These are phyloP conservation scores for Fusarium albosuccineum DNA, from an alignment of 2,329 filamentous ascomycete species.

Conservation along the genomic window DNA sequence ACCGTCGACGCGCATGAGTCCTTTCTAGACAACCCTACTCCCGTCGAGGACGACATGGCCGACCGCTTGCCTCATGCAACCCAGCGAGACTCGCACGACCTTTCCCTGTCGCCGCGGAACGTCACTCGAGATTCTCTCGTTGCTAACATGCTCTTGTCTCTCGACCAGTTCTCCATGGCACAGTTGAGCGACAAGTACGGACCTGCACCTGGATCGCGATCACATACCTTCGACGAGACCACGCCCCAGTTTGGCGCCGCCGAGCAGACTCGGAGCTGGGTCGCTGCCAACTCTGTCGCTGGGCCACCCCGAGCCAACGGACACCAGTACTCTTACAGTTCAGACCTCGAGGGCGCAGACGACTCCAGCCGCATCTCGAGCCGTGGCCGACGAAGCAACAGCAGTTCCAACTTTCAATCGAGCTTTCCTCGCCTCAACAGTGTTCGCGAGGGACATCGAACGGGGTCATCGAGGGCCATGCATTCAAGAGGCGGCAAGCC, in stretches of 20 bases:
- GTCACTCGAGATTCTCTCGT: conserved; percentile 91
- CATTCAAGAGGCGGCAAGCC: conserved; percentile 67
- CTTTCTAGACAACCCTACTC: conserved; percentile 48
- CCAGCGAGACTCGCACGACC: conserved; percentile 81
- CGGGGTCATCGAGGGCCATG: conserved; percentile 58
- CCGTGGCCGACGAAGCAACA: conserved; percentile 80
- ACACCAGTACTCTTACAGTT: conserved; percentile 69
- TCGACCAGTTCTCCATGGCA: conserved; percentile 82
- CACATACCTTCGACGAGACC: conserved; percentile 47
- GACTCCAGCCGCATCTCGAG: conserved; percentile 67
- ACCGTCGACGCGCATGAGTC: conserved; percentile 46
- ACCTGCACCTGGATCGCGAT: conserved; percentile 37
- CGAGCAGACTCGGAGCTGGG: conserved; percentile 53
- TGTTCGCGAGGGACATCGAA: conserved; percentile 62
- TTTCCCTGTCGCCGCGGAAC: conserved; percentile 81
- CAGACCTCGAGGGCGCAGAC: conserved; percentile 69
- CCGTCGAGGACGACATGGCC: conserved; percentile 48
- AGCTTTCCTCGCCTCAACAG: conserved; percentile 73
- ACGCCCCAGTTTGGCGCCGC: conserved; percentile 43
- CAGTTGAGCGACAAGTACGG: conserved; percentile 51
- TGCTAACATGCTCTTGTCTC: conserved; percentile 93
- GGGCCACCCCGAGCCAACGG: conserved; percentile 44
- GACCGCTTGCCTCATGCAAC: conserved; percentile 43
- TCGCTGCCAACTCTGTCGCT: conserved; percentile 43
- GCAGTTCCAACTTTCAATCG: conserved; percentile 78